Evolutionary conservation across 768 basidiomycete species (phyloP).

Genomic region (Amanita rimosa): DNA sequence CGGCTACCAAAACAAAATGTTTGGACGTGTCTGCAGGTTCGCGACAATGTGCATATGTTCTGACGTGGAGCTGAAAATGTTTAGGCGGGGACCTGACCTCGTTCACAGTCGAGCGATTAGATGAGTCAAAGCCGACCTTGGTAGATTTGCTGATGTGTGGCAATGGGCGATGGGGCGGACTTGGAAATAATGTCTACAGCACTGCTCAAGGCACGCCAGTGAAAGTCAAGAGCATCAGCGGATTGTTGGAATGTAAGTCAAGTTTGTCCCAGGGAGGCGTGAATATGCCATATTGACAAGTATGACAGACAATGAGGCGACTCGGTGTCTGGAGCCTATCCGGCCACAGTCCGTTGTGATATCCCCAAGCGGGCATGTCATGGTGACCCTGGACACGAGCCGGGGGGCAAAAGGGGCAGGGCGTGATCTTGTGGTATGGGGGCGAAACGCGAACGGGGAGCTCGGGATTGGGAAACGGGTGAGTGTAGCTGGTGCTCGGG

Average conservation of each 20-base stretch:
- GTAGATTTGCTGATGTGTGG: conserved; percentile 62
- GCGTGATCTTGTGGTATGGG: conserved; percentile 64
- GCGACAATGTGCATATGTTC: conserved; percentile 4
- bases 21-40: conserved; percentile 53
- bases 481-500: conserved; percentile 42
- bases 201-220: conserved; percentile 62
- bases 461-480: conserved; percentile 65
- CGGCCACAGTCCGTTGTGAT: conserved; percentile 51
- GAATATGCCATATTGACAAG: not conserved
- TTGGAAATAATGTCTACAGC: conserved; percentile 58
- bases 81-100: conserved; percentile 68
- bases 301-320: conserved; percentile 50
- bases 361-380: conserved; percentile 66
- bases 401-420: conserved; percentile 38
- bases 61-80: not conserved
- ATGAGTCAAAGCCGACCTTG: conserved; percentile 14
- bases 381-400: conserved; percentile 59
- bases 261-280: not conserved
- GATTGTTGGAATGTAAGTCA: conserved; percentile 72
- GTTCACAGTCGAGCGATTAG: conserved; percentile 55
- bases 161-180: conserved; percentile 74
- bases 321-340: conserved; percentile 51
- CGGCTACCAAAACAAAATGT: conserved; percentile 46
- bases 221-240: conserved; percentile 71
- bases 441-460: conserved; percentile 62